These are phyloP conservation scores for Dothideomycetes sp. DNA, from an alignment of 2,329 filamentous ascomycete species.

Conservation along the genomic window DNA sequence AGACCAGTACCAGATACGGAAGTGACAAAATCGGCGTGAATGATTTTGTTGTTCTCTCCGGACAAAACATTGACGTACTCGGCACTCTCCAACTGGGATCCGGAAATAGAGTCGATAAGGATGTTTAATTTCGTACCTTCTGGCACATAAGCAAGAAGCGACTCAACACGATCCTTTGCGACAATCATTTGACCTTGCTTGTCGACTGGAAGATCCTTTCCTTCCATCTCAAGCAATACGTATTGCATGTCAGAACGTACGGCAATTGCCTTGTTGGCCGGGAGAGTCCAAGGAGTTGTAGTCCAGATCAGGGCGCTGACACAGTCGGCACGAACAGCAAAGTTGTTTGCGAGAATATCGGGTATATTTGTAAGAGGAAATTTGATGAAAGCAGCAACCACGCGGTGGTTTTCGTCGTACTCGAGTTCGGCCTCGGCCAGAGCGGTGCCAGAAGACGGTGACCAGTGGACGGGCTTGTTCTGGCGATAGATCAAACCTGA, in stretches of 20 bases:
- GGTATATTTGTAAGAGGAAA: constrained; percentile 56
- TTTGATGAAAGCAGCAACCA: constrained; percentile 66
- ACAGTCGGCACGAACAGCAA: constrained; percentile 36
- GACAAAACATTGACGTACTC: constrained; percentile 65
- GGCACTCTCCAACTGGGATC: constrained; percentile 55
- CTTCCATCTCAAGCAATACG: constrained; percentile 50
- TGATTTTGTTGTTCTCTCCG: constrained; percentile 50
- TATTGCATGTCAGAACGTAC: constrained; percentile 69
- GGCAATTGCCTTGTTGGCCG: constrained; percentile 84
- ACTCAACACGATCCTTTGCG: constrained; percentile 60
- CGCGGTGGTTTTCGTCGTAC: constrained; percentile 67
- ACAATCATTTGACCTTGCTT: constrained; percentile 56
- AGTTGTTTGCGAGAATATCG: constrained; percentile 28
- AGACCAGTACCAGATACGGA: constrained; percentile 84
- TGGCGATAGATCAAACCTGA: constrained; percentile 65
- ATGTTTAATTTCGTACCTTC: constrained; percentile 37
- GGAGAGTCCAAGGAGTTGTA: constrained; percentile 94
- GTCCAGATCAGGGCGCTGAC: constrained; percentile 93
- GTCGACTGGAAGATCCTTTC: constrained; percentile 16
- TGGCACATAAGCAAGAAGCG: constrained; percentile 42
- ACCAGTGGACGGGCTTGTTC: constrained; percentile 82
- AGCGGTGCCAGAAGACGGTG: constrained; percentile 66
- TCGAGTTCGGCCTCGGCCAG: constrained; percentile 79
- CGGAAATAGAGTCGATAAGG: constrained; percentile 49
- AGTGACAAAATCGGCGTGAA: constrained; percentile 83